Conservation (phyloP, 352 stramenopile species). For the Phytopythium sindhum region DNA sequence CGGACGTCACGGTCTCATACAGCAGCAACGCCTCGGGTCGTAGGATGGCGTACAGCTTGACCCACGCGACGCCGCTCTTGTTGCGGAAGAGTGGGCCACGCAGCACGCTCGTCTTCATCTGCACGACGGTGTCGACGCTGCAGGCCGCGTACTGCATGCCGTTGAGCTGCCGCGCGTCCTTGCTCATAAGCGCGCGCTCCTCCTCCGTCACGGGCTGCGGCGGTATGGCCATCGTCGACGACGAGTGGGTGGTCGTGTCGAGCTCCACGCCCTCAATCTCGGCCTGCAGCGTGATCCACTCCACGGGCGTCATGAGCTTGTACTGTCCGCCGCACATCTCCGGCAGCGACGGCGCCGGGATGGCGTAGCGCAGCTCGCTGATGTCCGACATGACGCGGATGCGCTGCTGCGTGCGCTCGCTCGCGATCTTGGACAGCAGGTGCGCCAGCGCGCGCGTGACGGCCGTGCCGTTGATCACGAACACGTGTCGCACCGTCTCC, state of each 20-base stretch:
- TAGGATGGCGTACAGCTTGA: slow-evolving; percentile 65
- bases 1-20: slow-evolving; percentile 53
- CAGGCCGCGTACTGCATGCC: slow-evolving; percentile 82
- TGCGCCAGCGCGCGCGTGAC: slow-evolving; percentile 51
- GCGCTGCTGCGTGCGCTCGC: slow-evolving; percentile 38
- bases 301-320: slow-evolving; percentile 37
- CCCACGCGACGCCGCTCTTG: slow-evolving; percentile 67
- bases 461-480: slow-evolving; percentile 63
- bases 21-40: slow-evolving; percentile 67
- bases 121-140: slow-evolving; percentile 53
- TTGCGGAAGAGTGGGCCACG: slow-evolving; percentile 63
- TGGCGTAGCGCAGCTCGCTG: slow-evolving; percentile 44
- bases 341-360: slow-evolving; percentile 44
- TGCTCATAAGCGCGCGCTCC: slow-evolving; percentile 48
- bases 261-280: slow-evolving; percentile 73
- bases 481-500: slow-evolving; percentile 50
- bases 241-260: slow-evolving; percentile 19
- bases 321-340: slow-evolving; percentile 64
- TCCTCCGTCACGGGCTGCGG: slow-evolving; percentile 27
- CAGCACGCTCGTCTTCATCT: slow-evolving; percentile 70
- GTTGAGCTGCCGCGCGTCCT: slow-evolving; percentile 54
- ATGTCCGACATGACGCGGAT: slow-evolving; percentile 46
- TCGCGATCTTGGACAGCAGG: slow-evolving; percentile 47
- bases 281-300: slow-evolving; percentile 67
- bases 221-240: neutral